Evolutionary conservation across 768 basidiomycete genomes (phyloP).

Genomic region (Suillus lakei): DNA sequence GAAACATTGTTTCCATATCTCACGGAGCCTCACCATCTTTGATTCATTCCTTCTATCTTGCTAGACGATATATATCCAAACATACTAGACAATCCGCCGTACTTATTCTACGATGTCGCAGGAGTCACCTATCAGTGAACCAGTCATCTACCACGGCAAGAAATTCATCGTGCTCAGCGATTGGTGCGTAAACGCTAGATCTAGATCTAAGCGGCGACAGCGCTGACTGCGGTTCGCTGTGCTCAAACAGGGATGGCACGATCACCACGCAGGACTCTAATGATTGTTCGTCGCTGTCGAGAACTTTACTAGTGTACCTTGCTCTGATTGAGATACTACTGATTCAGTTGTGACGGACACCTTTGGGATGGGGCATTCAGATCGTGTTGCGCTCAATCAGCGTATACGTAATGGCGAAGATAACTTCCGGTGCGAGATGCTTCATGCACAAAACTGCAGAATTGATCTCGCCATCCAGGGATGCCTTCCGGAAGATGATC

Average conservation of each 20-base stretch:
- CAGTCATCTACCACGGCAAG: conserved; percentile 82
- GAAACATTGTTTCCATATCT: background rate
- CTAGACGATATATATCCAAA: background rate
- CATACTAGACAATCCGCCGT: background rate
- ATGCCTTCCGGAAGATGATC: conserved; percentile 88
- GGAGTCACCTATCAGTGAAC: conserved; percentile 77
- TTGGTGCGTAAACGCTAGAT: conserved; percentile 61
- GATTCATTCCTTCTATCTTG: conserved; percentile 3
- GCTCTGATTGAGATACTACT: background rate
- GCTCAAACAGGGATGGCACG: conserved; percentile 76
- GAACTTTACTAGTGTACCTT: background rate
- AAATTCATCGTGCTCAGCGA: conserved; percentile 88
- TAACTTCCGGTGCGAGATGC: conserved; percentile 64
- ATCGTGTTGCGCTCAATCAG: conserved; percentile 74
- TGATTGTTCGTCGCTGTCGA: conserved; percentile 66
- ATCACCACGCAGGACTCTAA: conserved; percentile 94
- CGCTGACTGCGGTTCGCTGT: background rate
- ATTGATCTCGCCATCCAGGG: conserved; percentile 51
- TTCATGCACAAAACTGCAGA: conserved; percentile 22
- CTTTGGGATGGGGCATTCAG: conserved; percentile 81
- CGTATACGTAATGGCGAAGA: conserved; percentile 67
- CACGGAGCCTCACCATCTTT: background rate
- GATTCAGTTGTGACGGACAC: conserved; percentile 83
- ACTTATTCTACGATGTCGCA: conserved; percentile 33
- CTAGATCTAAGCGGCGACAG: background rate